Base-by-base conservation (phyloP, 2,329 filamentous ascomycete species). In the Penicillium sclerotiorum region DNA sequence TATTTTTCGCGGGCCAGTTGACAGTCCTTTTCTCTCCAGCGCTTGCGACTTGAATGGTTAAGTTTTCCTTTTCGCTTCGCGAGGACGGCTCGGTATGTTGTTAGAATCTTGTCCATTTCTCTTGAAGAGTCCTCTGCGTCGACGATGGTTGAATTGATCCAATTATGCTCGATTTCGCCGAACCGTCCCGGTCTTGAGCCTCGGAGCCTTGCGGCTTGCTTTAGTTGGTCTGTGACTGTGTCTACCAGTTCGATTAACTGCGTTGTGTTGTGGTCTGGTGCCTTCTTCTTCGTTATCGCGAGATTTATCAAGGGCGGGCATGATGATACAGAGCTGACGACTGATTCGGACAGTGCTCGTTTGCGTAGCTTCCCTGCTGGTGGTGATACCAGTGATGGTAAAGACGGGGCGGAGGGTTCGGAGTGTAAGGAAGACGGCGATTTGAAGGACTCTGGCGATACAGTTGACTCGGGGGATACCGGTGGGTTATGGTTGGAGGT, bases 81-180 rank as follows among this genome's bases (percentile, higher is more conserved):
- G 39, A 59, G 54, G 8, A 63, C 55, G 20, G 57, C 33, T n/a
- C 63, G 59, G 23, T 56, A 50, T 3, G 40, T 43, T 17, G 63
- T 55, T 4, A 66, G 37, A 1, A 66, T 53, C 1, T 54, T 23
- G 3, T 52, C 50, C 18, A 74, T 62, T 44, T 69, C 59, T 45
- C 64, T 60, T 25, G 58, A 57, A 35, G 68, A 66, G 40, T 69
- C 70, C 33, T 69, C 66, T 27, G 67, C 61, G 35, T 67, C 70
- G 27, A 57, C 53, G 27, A 70, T 58, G 8, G 56, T 62, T 2
- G 55, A 49, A 15, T 59, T 51, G 17, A 67, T 58, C 65, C 64
- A 66, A 11, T 53, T 49, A 6, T 33, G 44, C 20, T 64, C 62
- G 8, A 61, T 57, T 23, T 61, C 57, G 9, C 57, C 57, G 11